Conservation (phyloP, 2,329 filamentous ascomycete genomes). For the Scedosporium apiospermum region DNA sequence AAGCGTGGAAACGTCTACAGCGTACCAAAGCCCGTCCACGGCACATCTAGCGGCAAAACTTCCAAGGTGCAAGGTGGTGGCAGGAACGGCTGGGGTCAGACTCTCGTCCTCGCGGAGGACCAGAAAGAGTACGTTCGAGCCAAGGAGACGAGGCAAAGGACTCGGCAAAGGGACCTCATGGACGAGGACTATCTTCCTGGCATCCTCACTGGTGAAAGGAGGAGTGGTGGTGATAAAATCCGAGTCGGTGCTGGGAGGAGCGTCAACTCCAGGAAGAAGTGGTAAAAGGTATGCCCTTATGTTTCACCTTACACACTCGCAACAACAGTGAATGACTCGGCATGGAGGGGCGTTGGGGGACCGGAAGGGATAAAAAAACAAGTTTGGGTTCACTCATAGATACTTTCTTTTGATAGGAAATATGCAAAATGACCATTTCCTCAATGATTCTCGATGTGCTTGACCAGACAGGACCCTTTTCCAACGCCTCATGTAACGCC, state of each 20-base stretch:
- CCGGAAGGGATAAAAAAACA: neutral
- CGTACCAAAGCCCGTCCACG: slow-evolving; percentile 81
- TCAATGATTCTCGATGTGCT: neutral
- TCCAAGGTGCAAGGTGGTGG: slow-evolving; percentile 60
- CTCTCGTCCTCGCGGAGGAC: slow-evolving; percentile 82
- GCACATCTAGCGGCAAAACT: slow-evolving; percentile 68
- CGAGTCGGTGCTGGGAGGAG: slow-evolving; percentile 78
- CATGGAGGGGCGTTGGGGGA: neutral
- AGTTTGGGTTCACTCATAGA: neutral
- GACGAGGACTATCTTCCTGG: slow-evolving; percentile 86
- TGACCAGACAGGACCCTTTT: neutral
- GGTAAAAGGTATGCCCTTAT: slow-evolving; percentile 14
- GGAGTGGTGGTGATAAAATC: slow-evolving; percentile 53
- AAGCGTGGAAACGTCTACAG: slow-evolving; percentile 86
- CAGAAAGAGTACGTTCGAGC: slow-evolving; percentile 82
- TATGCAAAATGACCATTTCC: neutral
- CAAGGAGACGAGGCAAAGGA: slow-evolving; percentile 52
- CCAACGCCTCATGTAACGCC: slow-evolving; percentile 5
- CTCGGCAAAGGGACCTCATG: slow-evolving; percentile 75
- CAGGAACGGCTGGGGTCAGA: slow-evolving; percentile 76
- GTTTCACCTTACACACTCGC: neutral
- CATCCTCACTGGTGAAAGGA: slow-evolving; percentile 73
- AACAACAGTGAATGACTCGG: neutral
- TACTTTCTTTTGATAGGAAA: neutral
- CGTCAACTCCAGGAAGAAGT: slow-evolving; percentile 69